phyloP scores from a whole-genome alignment of 2,329 filamentous ascomycete species.

The Cadophora malorum region DNA sequence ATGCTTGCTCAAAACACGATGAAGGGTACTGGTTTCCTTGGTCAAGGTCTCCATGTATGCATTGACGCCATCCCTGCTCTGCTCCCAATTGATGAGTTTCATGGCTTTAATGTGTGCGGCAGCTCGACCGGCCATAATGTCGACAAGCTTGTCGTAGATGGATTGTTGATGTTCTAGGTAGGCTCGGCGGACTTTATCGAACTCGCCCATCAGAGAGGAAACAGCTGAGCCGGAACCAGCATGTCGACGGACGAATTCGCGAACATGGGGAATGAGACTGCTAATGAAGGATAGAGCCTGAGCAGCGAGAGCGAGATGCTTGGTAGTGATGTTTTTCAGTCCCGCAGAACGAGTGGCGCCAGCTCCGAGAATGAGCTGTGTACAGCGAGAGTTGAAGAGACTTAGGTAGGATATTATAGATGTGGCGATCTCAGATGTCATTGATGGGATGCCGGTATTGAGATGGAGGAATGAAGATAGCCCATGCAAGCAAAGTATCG shows the following conservation, averaged over 20 bases:
- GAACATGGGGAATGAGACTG: slow-evolving; percentile 84
- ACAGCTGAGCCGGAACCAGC: slow-evolving; percentile 56
- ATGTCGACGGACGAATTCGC: slow-evolving; percentile 89
- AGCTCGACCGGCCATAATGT: slow-evolving; percentile 72
- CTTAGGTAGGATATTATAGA: slow-evolving; percentile 86
- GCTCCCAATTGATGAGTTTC: slow-evolving; percentile 70
- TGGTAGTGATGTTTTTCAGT: slow-evolving; percentile 94
- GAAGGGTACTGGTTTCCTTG: slow-evolving; percentile 72
- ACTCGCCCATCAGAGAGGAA: slow-evolving; percentile 58
- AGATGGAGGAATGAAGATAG: slow-evolving; percentile 85
- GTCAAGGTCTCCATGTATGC: slow-evolving; percentile 74
- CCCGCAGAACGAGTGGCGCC: slow-evolving; percentile 89
- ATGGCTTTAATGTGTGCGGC: slow-evolving; percentile 67
- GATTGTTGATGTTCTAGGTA: slow-evolving; percentile 72
- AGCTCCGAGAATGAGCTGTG: slow-evolving; percentile 94
- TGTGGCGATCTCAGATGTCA: slow-evolving; percentile 82
- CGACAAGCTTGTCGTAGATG: slow-evolving; percentile 76
- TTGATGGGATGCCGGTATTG: slow-evolving; percentile 83
- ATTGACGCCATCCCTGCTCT: slow-evolving; percentile 51
- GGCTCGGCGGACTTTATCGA: slow-evolving; percentile 42
- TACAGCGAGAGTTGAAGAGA: slow-evolving; percentile 93
- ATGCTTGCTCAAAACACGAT: slow-evolving; percentile 73
- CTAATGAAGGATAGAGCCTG: slow-evolving; percentile 90
- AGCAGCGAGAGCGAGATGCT: slow-evolving; percentile 89
- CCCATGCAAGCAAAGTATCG: slow-evolving; percentile 79